Evolutionary conservation across 805 yeast species (phyloP).

Genomic region (Maudiozyma bulderi): DNA sequence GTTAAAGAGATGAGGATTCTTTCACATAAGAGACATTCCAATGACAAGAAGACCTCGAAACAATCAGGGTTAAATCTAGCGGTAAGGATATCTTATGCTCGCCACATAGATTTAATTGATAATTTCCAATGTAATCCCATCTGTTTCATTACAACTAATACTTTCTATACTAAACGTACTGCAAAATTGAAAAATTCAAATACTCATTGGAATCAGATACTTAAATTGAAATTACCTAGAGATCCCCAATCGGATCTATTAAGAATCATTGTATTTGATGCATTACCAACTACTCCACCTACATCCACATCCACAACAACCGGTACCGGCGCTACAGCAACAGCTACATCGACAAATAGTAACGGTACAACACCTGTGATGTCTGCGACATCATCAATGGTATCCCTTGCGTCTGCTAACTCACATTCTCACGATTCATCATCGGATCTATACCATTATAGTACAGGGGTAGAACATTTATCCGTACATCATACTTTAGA

Average conservation of each 20-base stretch:
- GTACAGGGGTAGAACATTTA: not conserved
- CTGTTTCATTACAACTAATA: slow-evolving; percentile 23
- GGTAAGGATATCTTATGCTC: slow-evolving; percentile 16
- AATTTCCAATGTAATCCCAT: slow-evolving; percentile 24
- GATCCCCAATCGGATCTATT: slow-evolving; percentile 21
- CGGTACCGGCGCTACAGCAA: no score
- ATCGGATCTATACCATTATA: not conserved
- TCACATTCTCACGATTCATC: not conserved
- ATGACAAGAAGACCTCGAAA: slow-evolving; percentile 4
- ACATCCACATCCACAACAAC: not conserved
- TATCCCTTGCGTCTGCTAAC: not conserved
- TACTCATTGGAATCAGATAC: slow-evolving; percentile 20
- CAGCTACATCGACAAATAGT: not conserved
- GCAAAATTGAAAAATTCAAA: slow-evolving; percentile 15
- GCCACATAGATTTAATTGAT: slow-evolving; percentile 17
- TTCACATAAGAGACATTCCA: slow-evolving; percentile 7
- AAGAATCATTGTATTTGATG: slow-evolving; percentile 24
- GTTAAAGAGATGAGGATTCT: slow-evolving; percentile 9
- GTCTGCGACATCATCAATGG: not conserved
- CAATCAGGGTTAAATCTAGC: slow-evolving; percentile 12
- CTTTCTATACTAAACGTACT: slow-evolving; percentile 17
- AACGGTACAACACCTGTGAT: not conserved
- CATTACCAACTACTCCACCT: slow-evolving; percentile 8
- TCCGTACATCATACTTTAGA: not conserved
- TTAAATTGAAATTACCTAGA: slow-evolving; percentile 22